Evolutionary conservation across 441 rosid species (phyloP), one percentile per base, ranked within the genome.

Genomic region (Syzygium syzygioides): DNA sequence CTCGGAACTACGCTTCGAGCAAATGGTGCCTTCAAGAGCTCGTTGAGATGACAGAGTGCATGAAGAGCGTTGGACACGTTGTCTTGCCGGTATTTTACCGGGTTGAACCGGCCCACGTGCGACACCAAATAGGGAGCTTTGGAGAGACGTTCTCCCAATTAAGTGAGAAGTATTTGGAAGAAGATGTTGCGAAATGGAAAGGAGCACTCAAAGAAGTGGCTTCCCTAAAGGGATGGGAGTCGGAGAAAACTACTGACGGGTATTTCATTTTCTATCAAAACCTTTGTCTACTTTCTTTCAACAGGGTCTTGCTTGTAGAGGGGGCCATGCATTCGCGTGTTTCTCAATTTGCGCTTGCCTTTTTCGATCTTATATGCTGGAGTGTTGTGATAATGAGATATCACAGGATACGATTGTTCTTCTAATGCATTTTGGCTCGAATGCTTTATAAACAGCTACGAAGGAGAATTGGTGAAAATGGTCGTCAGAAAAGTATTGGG

Each of bases 131-230:
- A 9, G 79, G 1, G 0, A 68, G 79, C 4, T 68, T 68, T 5
- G 48, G 41, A 17, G 0, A 30, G 37, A 30, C 0, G 4, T 64
- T 64, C 10, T 64, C 76, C 76, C 41, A 4, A 30, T 64, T 64
- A 0, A 64, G 41, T 64, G 2, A 5, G 0, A 64, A 30, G 1
- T 15, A 30, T 30, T 0, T 2, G 0, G 2, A 30, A 4, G 41
- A 64, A 64, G 12, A 64, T 30, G 76, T 8, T 0, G 76, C 1
- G 1, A 64, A 64, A 64, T 64, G 76, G 41, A 30, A 17, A 1
- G 3, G 2, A 30, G 76, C 76, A 30, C 76, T 64, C 6, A 23
- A 30, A 64, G 76, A 64, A 64, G 76, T 64, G 3, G 41, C 76
- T 64, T 15, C 12, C 41, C 13, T 64, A 4, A 64, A 30, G 6